A percentile compares a stretch with the other conserved stretches of the same genome.
phyloP scores from a whole-genome alignment of 108 stramenopile genomes.

The Skeletonema tropicum region DNA sequence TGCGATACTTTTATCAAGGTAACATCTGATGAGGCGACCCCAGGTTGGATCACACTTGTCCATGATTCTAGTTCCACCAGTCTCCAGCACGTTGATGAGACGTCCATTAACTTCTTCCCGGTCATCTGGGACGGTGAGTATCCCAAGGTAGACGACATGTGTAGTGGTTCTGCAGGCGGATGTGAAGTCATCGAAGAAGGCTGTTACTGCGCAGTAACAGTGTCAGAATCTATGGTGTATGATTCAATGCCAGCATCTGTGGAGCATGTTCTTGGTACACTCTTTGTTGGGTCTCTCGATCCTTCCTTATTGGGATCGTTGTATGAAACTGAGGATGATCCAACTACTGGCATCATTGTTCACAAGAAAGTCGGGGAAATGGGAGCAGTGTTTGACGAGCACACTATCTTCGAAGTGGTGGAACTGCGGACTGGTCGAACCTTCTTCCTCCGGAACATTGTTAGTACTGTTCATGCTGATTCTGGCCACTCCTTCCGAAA shows the following conservation, averaged over 20 bases:
- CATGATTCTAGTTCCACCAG: slow-evolving; percentile 32
- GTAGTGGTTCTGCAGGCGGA: slow-evolving; percentile 30
- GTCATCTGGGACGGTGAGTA: slow-evolving; percentile 36
- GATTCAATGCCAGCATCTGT: slow-evolving; percentile 36
- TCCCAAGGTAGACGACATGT: slow-evolving; percentile 40
- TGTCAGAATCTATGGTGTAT: slow-evolving; percentile 35
- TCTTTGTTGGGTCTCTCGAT: slow-evolving; percentile 46
- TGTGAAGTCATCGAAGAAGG: slow-evolving; percentile 36
- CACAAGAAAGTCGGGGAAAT: slow-evolving; percentile 25
- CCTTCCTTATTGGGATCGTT: slow-evolving; percentile 23
- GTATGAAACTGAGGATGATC: slow-evolving; percentile 15
- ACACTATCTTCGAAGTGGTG: slow-evolving; percentile 42
- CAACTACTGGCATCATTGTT: slow-evolving; percentile 38
- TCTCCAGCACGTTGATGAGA: slow-evolving; percentile 6
- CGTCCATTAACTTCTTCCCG: neutral
- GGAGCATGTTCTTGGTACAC: slow-evolving; percentile 44
- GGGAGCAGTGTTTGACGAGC: slow-evolving; percentile 13
- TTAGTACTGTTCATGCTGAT: slow-evolving; percentile 28
- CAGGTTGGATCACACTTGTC: slow-evolving; percentile 56
- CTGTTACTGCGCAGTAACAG: slow-evolving; percentile 31
- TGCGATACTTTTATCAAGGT: slow-evolving; percentile 38
- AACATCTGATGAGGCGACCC: slow-evolving; percentile 22
- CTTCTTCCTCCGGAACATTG: slow-evolving; percentile 30
- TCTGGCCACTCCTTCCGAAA: slow-evolving; percentile 47
- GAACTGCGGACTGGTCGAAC: slow-evolving; percentile 20